Percentiles rank a stretch among this genome's conserved stretches.
Conservation (phyloP, 2,329 filamentous ascomycete genomes). For the Fusarium tupiense region DNA sequence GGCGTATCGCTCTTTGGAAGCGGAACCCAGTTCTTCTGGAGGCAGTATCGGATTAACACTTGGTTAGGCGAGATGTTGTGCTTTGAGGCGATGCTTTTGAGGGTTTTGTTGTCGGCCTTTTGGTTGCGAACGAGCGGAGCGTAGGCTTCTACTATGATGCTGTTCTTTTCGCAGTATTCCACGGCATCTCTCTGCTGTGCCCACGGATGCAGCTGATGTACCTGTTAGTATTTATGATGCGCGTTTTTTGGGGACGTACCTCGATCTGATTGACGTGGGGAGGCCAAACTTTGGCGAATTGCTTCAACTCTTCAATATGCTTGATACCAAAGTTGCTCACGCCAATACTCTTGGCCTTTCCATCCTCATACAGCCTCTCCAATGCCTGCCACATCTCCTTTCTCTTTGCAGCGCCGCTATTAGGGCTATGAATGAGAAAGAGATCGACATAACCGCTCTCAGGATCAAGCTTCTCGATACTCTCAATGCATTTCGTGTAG, state of each 20-base stretch:
- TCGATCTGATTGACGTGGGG: constrained; percentile 77
- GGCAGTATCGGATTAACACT: constrained; percentile 71
- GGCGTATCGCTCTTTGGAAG: constrained; percentile 72
- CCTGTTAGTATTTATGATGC: constrained; percentile 56
- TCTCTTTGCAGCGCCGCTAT: constrained; percentile 61
- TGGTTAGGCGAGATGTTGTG: constrained; percentile 68
- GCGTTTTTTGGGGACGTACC: constrained; percentile 51
- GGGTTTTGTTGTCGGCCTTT: constrained; percentile 61
- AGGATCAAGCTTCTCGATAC: constrained; percentile 67
- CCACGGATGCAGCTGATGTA: constrained; percentile 74
- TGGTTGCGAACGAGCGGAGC: constrained; percentile 47
- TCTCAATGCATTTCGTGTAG: constrained; percentile 68
- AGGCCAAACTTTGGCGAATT: constrained; percentile 70
- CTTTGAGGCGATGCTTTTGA: constrained; percentile 66
- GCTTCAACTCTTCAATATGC: constrained; percentile 73
- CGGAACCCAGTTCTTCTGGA: constrained; percentile 75
- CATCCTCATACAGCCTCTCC: constrained; percentile 68
- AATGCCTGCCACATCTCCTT: constrained; percentile 74
- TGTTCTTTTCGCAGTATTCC: constrained; percentile 75
- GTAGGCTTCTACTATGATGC: constrained; percentile 63
- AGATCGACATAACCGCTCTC: constrained; percentile 72
- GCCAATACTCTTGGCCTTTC: constrained; percentile 71
- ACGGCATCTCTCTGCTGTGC: constrained; percentile 58
- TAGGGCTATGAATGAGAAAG: constrained; percentile 74
- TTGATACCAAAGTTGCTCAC: constrained; percentile 76